Evolutionary conservation across 164 flowering plant genomes (phyloP), one percentile per base, ranked within the genome.

Genomic region (Kingdonia uniflora): DNA sequence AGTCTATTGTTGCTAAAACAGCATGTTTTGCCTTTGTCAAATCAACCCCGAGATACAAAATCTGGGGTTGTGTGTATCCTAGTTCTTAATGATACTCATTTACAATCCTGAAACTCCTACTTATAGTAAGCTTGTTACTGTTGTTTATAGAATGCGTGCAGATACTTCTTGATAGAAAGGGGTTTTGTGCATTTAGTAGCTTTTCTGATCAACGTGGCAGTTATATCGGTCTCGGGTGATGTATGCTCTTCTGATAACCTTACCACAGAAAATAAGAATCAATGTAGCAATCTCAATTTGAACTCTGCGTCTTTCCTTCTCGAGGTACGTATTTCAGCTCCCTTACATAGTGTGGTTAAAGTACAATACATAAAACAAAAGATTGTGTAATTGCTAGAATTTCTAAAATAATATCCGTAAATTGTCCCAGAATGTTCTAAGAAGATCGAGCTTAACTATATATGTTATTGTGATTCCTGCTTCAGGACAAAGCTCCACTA

Each of bases 401-500:
- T 16, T 41, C n/a, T 11, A 41, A 14, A 11, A 41, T 41, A 8
- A 10, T 47, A 14, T 17, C 16, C 16, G 21, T 6, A 6, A 15
- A 14, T 49, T 26, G 13, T 2, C 19, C n/a, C 33, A 47, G 51
- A 23, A 51, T 29, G 40, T 51, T 6, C 25, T 51, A 38, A 35
- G 22, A 16, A 19, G 20, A 51, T 51, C 23, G 10, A 51, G 42
- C 14, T 29, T 38, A 33, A 51, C 20, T 29, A 51, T 51, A 51
- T 51, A 29, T 51, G 92, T 80, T 14, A 65, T 89, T 26, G 85
- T 92, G 0, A 51, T 89, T 6, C 64, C 85, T 8, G 94, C 97
- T 45, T 89, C 97, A 0, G 95, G 95, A 6, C 97, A 89, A 58
- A 88, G 97, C 65, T 85, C 95, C 10, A 60, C 92, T 24, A 81